Evolutionary conservation across 129 eudicot species (phyloP), one percentile per base, ranked within the genome.

Genomic region (Chrysanthemum makinoi): DNA sequence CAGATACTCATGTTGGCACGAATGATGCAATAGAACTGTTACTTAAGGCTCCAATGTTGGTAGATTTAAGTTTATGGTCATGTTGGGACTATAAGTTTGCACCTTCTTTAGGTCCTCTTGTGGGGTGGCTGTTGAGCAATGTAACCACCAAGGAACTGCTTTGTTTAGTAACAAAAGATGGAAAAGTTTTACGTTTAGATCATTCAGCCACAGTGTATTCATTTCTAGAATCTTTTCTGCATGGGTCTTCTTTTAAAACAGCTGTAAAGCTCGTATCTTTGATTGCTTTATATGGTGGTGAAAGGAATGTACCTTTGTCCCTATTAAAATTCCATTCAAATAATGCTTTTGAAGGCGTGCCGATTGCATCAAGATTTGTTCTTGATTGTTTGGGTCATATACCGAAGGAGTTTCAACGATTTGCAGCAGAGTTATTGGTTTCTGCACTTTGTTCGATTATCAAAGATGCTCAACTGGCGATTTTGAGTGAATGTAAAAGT

Each of bases 61-160:
- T 79, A 50, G 96, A 94, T 81, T 65, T 94, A 59, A 78, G 75
- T 33, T 54, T 79, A 24, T 94, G 96, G 96, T 85, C 83, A 1
- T 87, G 84, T 56, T 94, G 98, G 98, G 95, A 90, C 51, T 74
- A 74, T 61, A 55, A 83, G 26, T 94, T 72, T 83, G 89, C 87
- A 78, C 98, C 98, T 17, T 83, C 90, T 44, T 89, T 94, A 60
- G 98, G 98, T 63, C 87, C 96, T 49, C 87, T 94, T 79, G 73
- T 87, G 72, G 83, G 70, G 22, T 94, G 96, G 96, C 73, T 93
- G 75, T 53, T 93, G 78, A 85, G 76, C 55, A 88, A 79, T 78
- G 90, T 87, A 20, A 87, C 79, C 74, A 72, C 79, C 74, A 87
- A 85, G 79, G 96, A 87, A 65, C 82, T 89, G 13, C 77, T 85